Conservation (phyloP, 768 basidiomycete genomes). For the Hysterangium stoloniferum region DNA sequence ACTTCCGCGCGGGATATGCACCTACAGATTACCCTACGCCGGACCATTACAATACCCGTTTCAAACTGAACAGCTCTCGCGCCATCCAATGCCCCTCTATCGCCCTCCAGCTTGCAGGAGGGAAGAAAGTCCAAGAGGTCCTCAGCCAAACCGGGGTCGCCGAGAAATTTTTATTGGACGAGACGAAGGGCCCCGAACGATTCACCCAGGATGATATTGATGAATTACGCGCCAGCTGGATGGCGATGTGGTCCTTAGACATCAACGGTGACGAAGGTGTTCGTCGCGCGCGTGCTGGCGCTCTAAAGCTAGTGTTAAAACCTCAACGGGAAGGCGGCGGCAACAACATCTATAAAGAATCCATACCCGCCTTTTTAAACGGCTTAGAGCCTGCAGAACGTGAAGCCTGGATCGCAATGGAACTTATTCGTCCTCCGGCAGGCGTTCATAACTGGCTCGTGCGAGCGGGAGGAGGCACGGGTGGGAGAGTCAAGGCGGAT, state of each 20-base stretch:
- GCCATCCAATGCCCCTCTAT: conserved; percentile 94
- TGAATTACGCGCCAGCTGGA: conserved; percentile 67
- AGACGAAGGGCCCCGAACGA: conserved; percentile 25
- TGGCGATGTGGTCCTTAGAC: conserved; percentile 81
- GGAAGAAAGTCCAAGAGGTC: conserved; percentile 92
- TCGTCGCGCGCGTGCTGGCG: conserved; percentile 40
- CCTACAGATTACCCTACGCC: conserved; percentile 71
- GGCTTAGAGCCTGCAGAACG: conserved; percentile 50
- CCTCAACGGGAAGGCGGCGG: conserved; percentile 98
- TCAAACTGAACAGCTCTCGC: conserved; percentile 67
- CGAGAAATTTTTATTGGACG: conserved; percentile 56
- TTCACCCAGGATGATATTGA: conserved; percentile 35
- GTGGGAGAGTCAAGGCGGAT: conserved; percentile 46
- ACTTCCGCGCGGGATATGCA: conserved; percentile 86
- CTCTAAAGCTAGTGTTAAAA: conserved; percentile 73
- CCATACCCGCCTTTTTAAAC: conserved; percentile 73
- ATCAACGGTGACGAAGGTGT: conserved; percentile 34
- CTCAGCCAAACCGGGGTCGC: conserved; percentile 66
- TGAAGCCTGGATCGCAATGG: conserved; percentile 94
- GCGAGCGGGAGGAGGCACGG: conserved; percentile 46
- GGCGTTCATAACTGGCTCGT: conserved; percentile 67
- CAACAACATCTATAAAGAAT: conserved; percentile 85
- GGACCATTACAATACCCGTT: conserved; percentile 61
- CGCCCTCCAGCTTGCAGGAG: conserved; percentile 88
- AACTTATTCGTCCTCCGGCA: conserved; percentile 73